phyloP scores from a whole-genome alignment of 192 early-diverging fungal genomes.

The Piromyces sp. region DNA sequence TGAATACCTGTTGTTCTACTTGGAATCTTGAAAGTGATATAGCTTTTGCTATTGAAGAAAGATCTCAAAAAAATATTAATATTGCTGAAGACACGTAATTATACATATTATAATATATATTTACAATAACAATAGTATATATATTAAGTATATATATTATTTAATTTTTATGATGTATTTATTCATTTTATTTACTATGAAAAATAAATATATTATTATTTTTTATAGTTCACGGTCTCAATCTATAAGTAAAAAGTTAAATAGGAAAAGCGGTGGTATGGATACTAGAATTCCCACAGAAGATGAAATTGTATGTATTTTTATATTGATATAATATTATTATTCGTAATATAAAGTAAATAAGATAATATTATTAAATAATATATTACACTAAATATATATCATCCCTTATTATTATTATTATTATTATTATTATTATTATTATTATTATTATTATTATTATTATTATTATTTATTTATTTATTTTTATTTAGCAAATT shows the following conservation, averaged over 20 bases:
- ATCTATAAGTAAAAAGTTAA: neutral
- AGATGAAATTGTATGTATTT: neutral
- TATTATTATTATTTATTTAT: no score
- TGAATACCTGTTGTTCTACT: slow-evolving; percentile 27
- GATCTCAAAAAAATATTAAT: slow-evolving; percentile 1
- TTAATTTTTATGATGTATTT: no score
- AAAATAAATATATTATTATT: neutral
- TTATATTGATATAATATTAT: no score
- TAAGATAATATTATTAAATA: no score
- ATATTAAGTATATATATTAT: no score
- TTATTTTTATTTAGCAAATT: neutral
- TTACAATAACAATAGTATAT: no score
- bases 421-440: no score
- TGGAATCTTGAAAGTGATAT: slow-evolving; percentile 53
- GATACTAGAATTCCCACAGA: neutral
- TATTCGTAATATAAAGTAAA: no score
- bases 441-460: no score
- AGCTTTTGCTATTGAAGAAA: slow-evolving; percentile 36
- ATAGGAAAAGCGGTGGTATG: neutral
- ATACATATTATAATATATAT: no score
- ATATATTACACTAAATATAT: no score
- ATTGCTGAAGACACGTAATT: neutral
- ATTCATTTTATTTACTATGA: neutral
- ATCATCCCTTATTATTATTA: no score
- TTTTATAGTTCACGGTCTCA: neutral